Percentiles rank a stretch among this genome's conserved stretches.
phyloP scores from a whole-genome alignment of 1,284 basidiomycete species.

The Dichomitus squalens region DNA sequence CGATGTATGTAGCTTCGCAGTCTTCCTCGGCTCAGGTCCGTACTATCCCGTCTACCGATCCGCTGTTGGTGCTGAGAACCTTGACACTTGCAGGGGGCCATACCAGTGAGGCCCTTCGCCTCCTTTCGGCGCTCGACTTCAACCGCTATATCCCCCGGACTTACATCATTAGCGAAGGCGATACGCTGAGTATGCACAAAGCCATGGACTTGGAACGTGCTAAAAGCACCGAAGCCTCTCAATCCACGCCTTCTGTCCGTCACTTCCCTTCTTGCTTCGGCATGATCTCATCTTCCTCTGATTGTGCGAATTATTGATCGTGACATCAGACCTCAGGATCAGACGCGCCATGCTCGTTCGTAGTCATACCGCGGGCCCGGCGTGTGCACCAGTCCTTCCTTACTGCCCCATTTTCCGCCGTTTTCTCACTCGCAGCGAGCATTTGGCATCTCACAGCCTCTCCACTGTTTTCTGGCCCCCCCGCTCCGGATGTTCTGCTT shows the following conservation, averaged over 20 bases:
- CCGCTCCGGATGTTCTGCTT: slow-evolving; percentile 79
- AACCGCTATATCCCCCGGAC: slow-evolving; percentile 74
- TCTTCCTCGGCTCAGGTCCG: slow-evolving; percentile 68
- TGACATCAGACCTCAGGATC: slow-evolving; percentile 13
- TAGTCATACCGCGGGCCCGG: slow-evolving; percentile 84
- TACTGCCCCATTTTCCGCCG: slow-evolving; percentile 67
- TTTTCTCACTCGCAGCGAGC: slow-evolving; percentile 60
- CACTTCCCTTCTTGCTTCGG: slow-evolving; percentile 13
- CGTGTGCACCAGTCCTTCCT: slow-evolving; percentile 78
- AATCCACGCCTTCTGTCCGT: slow-evolving; percentile 25
- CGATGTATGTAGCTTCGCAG: slow-evolving; percentile 50
- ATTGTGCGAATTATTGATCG: slow-evolving; percentile 7
- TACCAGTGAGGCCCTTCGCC: slow-evolving; percentile 83
- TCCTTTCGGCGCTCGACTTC: slow-evolving; percentile 80
- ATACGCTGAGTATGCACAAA: slow-evolving; percentile 77
- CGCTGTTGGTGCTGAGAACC: slow-evolving; percentile 1
- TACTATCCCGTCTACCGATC: not conserved
- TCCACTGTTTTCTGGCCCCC: slow-evolving; percentile 41
- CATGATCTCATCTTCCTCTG: not conserved
- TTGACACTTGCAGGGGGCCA: slow-evolving; percentile 75
- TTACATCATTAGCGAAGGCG: slow-evolving; percentile 86
- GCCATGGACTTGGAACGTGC: slow-evolving; percentile 64
- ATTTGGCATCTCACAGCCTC: slow-evolving; percentile 57
- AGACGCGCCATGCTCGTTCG: slow-evolving; percentile 46
- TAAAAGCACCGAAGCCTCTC: slow-evolving; percentile 29